Evolutionary conservation across 441 rosid genomes (phyloP).

Genomic region (Codiaeum variegatum): DNA sequence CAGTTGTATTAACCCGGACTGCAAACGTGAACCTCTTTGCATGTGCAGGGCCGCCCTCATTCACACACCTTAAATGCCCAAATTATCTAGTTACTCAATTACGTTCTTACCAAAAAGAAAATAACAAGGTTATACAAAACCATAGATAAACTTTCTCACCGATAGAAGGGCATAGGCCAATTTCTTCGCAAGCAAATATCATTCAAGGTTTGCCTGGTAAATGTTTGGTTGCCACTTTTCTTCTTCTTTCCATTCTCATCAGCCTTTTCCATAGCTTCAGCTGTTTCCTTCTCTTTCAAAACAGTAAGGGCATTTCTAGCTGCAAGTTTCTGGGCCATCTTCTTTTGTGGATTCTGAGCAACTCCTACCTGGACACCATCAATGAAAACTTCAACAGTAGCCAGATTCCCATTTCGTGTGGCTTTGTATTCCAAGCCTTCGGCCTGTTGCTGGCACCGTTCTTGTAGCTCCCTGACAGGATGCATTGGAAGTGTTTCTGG

Average conservation of each 20-base stretch:
- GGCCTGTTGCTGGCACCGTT: constrained; percentile 98
- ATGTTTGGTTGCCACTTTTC: constrained; percentile 78
- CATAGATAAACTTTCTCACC: constrained; percentile 38
- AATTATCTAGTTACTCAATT: constrained; percentile 9
- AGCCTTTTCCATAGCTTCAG: constrained; percentile 47
- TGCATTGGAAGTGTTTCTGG: constrained; percentile 99
- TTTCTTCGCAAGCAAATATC: constrained; percentile 93
- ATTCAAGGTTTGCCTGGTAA: constrained; percentile 89
- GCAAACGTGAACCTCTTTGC: constrained; percentile 93
- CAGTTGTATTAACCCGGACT: constrained; percentile 83
- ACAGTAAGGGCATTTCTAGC: constrained; percentile 93
- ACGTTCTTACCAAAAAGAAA: neutral
- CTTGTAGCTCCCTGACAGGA: constrained; percentile 98
- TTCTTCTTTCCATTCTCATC: constrained; percentile 53
- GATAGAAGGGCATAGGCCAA: constrained; percentile 95
- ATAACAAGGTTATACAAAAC: neutral
- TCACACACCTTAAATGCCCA: constrained; percentile 53
- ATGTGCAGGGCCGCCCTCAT: constrained; percentile 97
- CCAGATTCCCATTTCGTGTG: constrained; percentile 77
- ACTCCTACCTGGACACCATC: constrained; percentile 90
- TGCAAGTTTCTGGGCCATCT: constrained; percentile 99
- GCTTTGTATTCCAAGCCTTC: constrained; percentile 97
- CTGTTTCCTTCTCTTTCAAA: constrained; percentile 77
- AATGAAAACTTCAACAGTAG: constrained; percentile 92
- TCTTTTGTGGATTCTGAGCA: constrained; percentile 95